Percentiles rank a stretch among this genome's conserved stretches.
These are phyloP conservation scores for Podospora bellae-mahoneyi DNA, from an alignment of 495 filamentous ascomycete species.

Conservation along the genomic window DNA sequence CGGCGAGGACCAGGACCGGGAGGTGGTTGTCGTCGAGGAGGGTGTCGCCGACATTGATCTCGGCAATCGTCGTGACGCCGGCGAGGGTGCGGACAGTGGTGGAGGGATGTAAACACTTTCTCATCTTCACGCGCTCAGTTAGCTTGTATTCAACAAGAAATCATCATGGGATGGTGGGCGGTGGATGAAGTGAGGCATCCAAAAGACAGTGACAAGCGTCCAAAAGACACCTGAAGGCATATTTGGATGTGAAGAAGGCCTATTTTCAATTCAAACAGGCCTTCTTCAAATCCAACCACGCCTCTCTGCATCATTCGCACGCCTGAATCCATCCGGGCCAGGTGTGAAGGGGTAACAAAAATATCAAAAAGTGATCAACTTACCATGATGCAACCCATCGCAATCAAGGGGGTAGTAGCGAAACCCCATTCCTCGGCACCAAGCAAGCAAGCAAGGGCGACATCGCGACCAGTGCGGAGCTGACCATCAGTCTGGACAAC, in stretches of 20 bases:
- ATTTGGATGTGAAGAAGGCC: too few relatives aligned
- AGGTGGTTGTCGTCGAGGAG: too few relatives aligned
- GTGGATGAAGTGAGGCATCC: not conserved
- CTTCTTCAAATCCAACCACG: too few relatives aligned
- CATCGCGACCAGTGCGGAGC: slow-evolving; percentile 87
- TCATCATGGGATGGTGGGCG: not conserved
- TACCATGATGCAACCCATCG: slow-evolving; percentile 89
- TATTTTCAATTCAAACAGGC: too few relatives aligned
- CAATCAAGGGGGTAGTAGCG: slow-evolving; percentile 94
- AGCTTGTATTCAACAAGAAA: not conserved
- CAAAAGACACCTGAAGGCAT: too few relatives aligned
- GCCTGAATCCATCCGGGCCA: not conserved
- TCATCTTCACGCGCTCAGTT: slow-evolving; percentile 49
- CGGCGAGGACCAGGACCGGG: too few relatives aligned
- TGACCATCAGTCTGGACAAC: slow-evolving; percentile 98
- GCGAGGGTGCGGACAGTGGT: too few relatives aligned
- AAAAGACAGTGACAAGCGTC: too few relatives aligned
- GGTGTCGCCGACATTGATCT: too few relatives aligned
- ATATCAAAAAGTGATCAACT: not conserved
- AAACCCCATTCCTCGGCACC: slow-evolving; percentile 99
- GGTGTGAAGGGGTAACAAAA: not conserved
- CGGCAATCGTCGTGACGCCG: too few relatives aligned
- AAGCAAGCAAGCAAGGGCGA: slow-evolving; percentile 93
- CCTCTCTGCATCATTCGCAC: not conserved
- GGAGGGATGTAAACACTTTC: slow-evolving; percentile 50